A percentile compares a stretch with the other conserved stretches of the same genome.
These are phyloP conservation scores for sunflower (Helianthus annuus) DNA, from an alignment of 129 eudicot genomes.

Conservation along the genomic window DNA sequence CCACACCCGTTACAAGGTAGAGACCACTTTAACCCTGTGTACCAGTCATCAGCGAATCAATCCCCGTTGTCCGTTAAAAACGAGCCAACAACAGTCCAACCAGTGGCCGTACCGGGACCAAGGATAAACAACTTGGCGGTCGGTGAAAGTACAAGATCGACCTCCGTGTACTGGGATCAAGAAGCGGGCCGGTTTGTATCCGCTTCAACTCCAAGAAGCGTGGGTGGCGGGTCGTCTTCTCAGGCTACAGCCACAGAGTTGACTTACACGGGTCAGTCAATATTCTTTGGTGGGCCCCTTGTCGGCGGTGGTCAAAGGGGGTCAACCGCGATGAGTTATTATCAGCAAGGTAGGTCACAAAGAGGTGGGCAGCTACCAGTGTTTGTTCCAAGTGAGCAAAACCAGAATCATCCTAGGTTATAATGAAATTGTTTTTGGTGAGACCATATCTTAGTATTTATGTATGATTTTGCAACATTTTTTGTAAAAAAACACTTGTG, in stretches of 20 bases:
- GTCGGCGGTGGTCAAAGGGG: conserved; percentile 46
- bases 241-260: conserved; percentile 73
- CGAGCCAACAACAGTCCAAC: conserved; percentile 45
- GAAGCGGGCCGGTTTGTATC: conserved; percentile 93
- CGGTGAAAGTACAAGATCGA: conserved; percentile 49
- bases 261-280: conserved; percentile 63
- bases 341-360: conserved; percentile 72
- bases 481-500: neutral
- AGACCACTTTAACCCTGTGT: conserved; percentile 49
- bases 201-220: conserved; percentile 51
- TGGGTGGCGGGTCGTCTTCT: conserved; percentile 36
- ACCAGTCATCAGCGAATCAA: conserved; percentile 51
- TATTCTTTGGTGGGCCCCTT: conserved; percentile 89
- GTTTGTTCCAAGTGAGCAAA: conserved; percentile 80
- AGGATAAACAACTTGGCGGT: conserved; percentile 57
- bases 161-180: conserved; percentile 90
- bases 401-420: conserved; percentile 32
- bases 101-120: conserved; percentile 37
- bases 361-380: conserved; percentile 93
- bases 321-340: conserved; percentile 44
- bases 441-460: neutral
- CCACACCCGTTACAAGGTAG: conserved; percentile 41
- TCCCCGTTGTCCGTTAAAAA: conserved; percentile 48
- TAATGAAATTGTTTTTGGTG: conserved; percentile 18
- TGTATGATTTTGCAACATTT: neutral